Conservation (phyloP, 176 grass and related monocot genomes). For the Paspalum vaginatum region DNA sequence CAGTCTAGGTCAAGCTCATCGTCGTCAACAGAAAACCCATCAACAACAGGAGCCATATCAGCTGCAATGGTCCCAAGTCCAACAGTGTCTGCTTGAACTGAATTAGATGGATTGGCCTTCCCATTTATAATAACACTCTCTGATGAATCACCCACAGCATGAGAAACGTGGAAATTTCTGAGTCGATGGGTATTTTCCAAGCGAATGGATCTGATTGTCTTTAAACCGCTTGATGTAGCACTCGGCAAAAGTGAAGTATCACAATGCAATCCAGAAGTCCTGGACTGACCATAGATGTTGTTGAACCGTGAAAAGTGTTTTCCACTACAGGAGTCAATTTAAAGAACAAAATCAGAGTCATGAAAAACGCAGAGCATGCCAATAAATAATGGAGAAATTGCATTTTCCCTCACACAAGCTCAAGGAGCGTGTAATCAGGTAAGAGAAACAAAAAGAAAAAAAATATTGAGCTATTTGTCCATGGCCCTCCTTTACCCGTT, state of each 20-base stretch:
- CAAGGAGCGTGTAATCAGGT: neutral
- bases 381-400: neutral
- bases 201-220: slow-evolving; percentile 10
- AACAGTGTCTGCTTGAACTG: slow-evolving; percentile 53
- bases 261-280: slow-evolving; percentile 17
- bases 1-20: slow-evolving; percentile 81
- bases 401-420: neutral
- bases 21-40: slow-evolving; percentile 59
- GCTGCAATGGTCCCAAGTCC: slow-evolving; percentile 62
- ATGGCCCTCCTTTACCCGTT: neutral
- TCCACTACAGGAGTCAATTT: slow-evolving; percentile 34
- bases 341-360: slow-evolving; percentile 10
- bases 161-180: slow-evolving; percentile 41
- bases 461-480: neutral
- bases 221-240: slow-evolving; percentile 36
- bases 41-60: slow-evolving; percentile 63
- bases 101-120: slow-evolving; percentile 27
- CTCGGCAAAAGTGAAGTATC: slow-evolving; percentile 10
- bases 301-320: slow-evolving; percentile 20
- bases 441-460: neutral
- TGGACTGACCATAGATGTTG: slow-evolving; percentile 38
- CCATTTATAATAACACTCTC: slow-evolving; percentile 41
- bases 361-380: neutral
- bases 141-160: slow-evolving; percentile 22
- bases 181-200: slow-evolving; percentile 30